Conservation (phyloP, 78 protist genomes). For the Paratrimastix pyriformis region DNA sequence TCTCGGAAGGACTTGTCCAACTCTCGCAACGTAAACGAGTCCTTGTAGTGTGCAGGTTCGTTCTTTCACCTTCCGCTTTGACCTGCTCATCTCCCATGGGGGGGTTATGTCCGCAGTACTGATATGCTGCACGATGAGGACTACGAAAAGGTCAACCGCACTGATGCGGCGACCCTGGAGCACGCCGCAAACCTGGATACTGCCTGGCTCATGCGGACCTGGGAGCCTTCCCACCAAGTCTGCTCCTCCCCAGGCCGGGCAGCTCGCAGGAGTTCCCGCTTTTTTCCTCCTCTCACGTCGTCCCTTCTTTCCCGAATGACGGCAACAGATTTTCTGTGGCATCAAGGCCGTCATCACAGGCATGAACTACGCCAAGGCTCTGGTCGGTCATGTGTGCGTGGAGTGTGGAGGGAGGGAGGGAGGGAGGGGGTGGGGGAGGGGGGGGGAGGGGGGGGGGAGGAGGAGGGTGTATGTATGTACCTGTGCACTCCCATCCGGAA, state of each 20-base stretch:
- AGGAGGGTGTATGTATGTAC: too few species aligned
- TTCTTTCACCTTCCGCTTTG: too few species aligned
- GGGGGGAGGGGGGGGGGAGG: too few species aligned
- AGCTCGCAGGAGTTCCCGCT: too few species aligned
- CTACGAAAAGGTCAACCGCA: not conserved
- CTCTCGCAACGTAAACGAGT: not conserved
- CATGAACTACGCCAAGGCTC: not conserved
- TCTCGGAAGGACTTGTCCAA: not conserved
- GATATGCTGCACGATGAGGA: conserved; percentile 17
- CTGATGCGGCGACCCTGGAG: not conserved
- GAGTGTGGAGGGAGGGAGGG: too few species aligned
- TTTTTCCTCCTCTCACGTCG: too few species aligned
- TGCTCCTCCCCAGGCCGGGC: too few species aligned
- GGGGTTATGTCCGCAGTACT: too few species aligned
- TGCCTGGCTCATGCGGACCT: not conserved
- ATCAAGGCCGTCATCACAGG: conserved; percentile 1
- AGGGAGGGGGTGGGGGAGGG: too few species aligned
- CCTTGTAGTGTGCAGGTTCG: not conserved
- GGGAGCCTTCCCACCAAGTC: too few species aligned
- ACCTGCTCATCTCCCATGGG: too few species aligned
- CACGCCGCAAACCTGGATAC: not conserved
- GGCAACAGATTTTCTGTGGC: conserved; percentile 5
- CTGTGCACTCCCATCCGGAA: not conserved
- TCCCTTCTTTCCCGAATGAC: too few species aligned
- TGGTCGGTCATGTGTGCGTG: not conserved